Base-by-base conservation (phyloP, 2,329 filamentous ascomycete species). In the Colletotrichum sublineola region DNA sequence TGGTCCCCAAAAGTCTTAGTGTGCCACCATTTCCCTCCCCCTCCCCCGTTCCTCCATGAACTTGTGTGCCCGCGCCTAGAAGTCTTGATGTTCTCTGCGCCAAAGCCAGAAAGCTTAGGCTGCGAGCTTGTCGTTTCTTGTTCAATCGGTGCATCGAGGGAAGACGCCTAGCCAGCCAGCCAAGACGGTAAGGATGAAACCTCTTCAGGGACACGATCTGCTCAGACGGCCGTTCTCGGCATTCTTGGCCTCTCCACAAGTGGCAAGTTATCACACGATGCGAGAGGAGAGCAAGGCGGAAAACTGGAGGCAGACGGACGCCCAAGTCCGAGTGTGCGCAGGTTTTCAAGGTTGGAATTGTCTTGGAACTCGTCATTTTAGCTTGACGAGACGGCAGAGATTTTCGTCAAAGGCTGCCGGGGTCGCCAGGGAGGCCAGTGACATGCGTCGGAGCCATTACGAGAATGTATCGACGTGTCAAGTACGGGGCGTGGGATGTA, bases 61-160 rank as follows among this genome's bases (percentile, higher is more conserved):
- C 7, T 31, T 29, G 24, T 20, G 60, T 53, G 55, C 60, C 66
- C 38, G 53, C 55, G 48, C 66, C 55, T 31, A 65, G 60, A 33
- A 61, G 36, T 24, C 40, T 33, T 50, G 58, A 44, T 18, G 6
- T 15, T 40, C 31, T 8, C 18, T 24, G n/a, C 12, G 29, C 18
- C 18, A 36, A 18, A 14, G n/a, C 31, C 38, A n/a, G n/a, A 36
- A 60, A 36, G 66, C 55, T 69, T 64, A 29, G 60, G 20, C 12
- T 31, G n/a, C 24, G 55, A 65, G 66, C 60, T 72, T 69, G 64
- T 55, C 48, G 66, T 61, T 69, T 66, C 66, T 72, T 61, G 69
- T 69, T 56, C 38, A 5, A 53, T 24, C 69, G 69, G 29, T 55
- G 53, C 53, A 60, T 56, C 60, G 60, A 46, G 69, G 55, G 40